Evolutionary conservation across 306 rosid species (phyloP), one percentile per base, ranked within the genome.

Genomic region (Rosa persica): DNA sequence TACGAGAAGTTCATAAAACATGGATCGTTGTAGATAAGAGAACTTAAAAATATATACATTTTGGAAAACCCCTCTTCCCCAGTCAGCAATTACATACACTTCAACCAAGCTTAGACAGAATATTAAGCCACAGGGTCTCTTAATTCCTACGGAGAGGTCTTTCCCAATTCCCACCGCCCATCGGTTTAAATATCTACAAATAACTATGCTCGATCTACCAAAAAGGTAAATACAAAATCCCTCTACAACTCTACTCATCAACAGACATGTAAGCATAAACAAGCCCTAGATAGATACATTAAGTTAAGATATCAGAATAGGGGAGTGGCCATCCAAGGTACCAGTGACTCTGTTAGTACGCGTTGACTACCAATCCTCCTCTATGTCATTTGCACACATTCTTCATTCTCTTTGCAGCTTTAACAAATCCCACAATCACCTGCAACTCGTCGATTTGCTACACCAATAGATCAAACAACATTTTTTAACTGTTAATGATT

Each of bases 361-460:
- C 48, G 3, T 80, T 79, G 86, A 75, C 83, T 79, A 74, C 74
- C 81, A 60, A 81, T 79, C 72, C 62, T 65, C 78, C 72, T 64
- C 80, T 58, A 66, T n/a, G 78, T 95, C 96, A 92, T 88, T 92
- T 92, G 97, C 98, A 89, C 34, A 91, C 87, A 40, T 90, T 89
- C 92, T 93, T 95, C 73, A 93, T 83, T 81, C 85, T 90, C 96
- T 89, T 95, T 8, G 99, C 99, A 54, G 99, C 96, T 80, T 95
- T 84, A 22, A 95, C 99, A 82, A 95, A 95, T 68, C 99, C 99
- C 85, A 84, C 72, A 64, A 95, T 93, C 39, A 93, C 99, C 90
- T 95, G 97, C 90, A 93, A 81, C 96, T 95, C 99, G 78, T 95
- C 99, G 89, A 95, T 86, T 95, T 91, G 97, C 99, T 95, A 80